phyloP scores from a whole-genome alignment of 2,329 filamentous ascomycete species.

The Hypocrella siamensis region DNA sequence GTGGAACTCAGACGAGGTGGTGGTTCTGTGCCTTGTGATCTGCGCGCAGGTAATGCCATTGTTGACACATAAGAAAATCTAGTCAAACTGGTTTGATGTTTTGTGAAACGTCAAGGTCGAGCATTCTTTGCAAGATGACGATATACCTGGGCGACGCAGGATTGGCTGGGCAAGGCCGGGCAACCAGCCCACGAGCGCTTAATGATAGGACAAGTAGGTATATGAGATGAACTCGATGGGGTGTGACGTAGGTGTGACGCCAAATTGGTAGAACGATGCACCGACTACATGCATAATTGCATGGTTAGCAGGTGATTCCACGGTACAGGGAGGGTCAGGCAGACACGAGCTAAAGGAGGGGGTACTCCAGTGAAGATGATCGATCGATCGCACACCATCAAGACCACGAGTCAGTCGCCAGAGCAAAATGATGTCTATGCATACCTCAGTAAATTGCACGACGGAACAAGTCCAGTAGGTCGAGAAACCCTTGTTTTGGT shows the following conservation, averaged over 20 bases:
- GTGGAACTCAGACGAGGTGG: constrained; percentile 11
- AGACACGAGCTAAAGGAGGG: background rate
- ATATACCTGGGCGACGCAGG: background rate
- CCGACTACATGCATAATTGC: background rate
- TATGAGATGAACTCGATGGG: background rate
- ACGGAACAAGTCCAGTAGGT: too few relatives aligned
- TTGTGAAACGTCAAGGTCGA: background rate
- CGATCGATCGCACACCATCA: too few relatives aligned
- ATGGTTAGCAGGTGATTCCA: background rate
- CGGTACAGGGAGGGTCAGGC: background rate
- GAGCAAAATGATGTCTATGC: too few relatives aligned
- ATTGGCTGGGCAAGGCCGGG: too few relatives aligned
- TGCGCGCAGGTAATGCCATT: constrained; percentile 15
- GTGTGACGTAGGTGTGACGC: constrained; percentile 2
- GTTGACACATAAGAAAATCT: constrained; percentile 6
- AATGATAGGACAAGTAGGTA: background rate
- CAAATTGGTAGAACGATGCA: background rate
- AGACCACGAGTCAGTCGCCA: too few relatives aligned
- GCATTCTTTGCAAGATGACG: background rate
- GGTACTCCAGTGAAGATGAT: background rate
- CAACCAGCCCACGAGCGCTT: background rate
- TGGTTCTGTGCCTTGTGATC: constrained; percentile 10
- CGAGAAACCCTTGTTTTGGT: too few relatives aligned
- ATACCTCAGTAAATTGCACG: too few relatives aligned
- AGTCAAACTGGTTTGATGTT: background rate